Conservation (phyloP, 306 rosid species). For the Casuarina equisetifolia region DNA sequence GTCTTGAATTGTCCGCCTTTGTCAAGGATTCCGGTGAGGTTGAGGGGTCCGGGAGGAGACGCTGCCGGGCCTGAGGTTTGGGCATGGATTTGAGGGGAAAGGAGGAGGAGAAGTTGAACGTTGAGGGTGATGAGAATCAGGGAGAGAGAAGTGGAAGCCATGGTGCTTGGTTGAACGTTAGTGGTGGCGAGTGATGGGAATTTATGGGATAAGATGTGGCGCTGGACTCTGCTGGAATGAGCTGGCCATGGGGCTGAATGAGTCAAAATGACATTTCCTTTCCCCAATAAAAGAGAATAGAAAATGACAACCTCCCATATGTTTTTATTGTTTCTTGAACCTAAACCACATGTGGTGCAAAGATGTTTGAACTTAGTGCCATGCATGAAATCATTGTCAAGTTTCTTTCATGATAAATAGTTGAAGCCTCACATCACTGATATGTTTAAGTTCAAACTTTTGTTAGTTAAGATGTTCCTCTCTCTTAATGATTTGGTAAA, state of each 20-base stretch:
- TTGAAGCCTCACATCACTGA: too few relatives aligned
- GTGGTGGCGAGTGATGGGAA: conserved; percentile 8
- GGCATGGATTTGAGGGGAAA: conserved; percentile 34
- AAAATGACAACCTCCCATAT: background rate
- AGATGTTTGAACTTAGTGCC: background rate
- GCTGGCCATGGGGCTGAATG: conserved; percentile 44
- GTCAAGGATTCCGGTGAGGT: conserved; percentile 60
- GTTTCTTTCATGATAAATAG: too few relatives aligned
- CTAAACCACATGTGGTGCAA: background rate
- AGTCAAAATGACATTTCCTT: background rate
- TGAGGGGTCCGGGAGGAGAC: conserved; percentile 40
- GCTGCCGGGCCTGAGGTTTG: conserved; percentile 60
- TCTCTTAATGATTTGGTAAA: too few relatives aligned
- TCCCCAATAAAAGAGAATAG: too few relatives aligned
- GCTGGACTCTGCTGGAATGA: conserved; percentile 55
- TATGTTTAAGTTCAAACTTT: too few relatives aligned
- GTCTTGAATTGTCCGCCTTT: conserved; percentile 61
- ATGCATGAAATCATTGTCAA: background rate
- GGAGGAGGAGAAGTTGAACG: conserved; percentile 16
- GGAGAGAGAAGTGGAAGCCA: conserved; percentile 52
- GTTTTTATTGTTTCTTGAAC: background rate
- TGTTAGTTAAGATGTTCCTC: too few relatives aligned
- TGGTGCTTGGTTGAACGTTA: conserved; percentile 18
- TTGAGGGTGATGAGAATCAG: conserved; percentile 42
- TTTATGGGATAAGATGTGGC: conserved; percentile 39